Evolutionary conservation across 208 protist species (phyloP), one percentile per base, ranked within the genome.

Genomic region (Acanthamoeba lenticulata): DNA sequence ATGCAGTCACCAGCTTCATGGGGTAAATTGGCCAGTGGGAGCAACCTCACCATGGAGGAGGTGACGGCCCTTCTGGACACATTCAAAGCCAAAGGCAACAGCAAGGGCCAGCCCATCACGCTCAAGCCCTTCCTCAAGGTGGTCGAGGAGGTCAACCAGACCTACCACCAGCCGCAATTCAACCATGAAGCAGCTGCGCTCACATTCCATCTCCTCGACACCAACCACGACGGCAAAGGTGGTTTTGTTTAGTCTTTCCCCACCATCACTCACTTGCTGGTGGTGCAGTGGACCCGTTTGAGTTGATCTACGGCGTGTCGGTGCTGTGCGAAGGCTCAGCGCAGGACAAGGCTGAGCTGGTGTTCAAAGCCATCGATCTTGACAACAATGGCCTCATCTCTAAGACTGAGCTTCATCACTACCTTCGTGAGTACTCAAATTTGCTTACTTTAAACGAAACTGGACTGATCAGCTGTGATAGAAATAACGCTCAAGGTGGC

Each of bases 141-240:
- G 19, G 79, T 88, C n/a, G 79, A 88, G 32, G 79, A 88, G 21
- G 79, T 88, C 24, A 88, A 88, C 79, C 15, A 57, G n/a, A 57
- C 42, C 19, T 88, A 88, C 40, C 79, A 88, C 79, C 42, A 88
- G n/a, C 79, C 79, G 29, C 79, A 49, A 24, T 88, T 88, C 49
- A 88, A 88, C 49, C n/a, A 62, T 29, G 79, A 88, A 2, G 79
- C 49, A 36, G 79, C 79, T 6, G 79, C 21, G 13, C 42, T 88
- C 27, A 88, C 79, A 2, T 88, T 88, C 32, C 79, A 55, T 36
- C 49, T 88, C 27, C 79, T 88, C 17, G 79, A 88, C 32, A 57
- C 24, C 79, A 88, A 88, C 40, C 79, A 88, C 42, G 79, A 88
- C 49, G 79, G 79, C 15, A 88, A 88, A 88, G 49, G 79, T 88